Evolutionary conservation across 768 basidiomycete genomes (phyloP), one percentile per base, ranked within the genome.

Genomic region (Lactifluus rugatus): DNA sequence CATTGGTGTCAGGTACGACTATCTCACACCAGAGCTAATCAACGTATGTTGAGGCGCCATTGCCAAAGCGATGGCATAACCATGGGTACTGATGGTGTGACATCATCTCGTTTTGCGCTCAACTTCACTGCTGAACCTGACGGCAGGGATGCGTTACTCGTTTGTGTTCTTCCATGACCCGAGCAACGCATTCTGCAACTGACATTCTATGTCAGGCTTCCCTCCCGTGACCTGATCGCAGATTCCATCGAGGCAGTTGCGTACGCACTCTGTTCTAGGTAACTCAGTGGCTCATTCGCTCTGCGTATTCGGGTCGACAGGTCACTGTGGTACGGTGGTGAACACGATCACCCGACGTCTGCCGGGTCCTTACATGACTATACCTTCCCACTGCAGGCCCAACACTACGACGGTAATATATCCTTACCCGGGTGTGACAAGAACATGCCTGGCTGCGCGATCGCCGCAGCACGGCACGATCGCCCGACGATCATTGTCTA

Each of bases 401-500:
- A 93, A 74, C 83, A 90, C 66, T 92, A 93, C 65, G 91, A 93
- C 60, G 90, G 81, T 13, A 90, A 91, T 66, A 89, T 93, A 64
- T 82, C 87, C 5, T 78, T 92, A 53, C 91, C 91, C 17, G 89
- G 90, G 56, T 93, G 90, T 63, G 90, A 93, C 71, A 93, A 93
- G 74, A 93, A 93, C 67, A 92, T 93, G 91, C 90, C 90, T 9
- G 91, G 89, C 17, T 88, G 85, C 67, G 76, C 91, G 56, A 89
- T 93, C 67, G 91, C 91, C 16, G 90, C 90, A 1, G 86, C 76
- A 39, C 83, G 91, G 52, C 86, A 91, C 73, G 93, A 93, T 67
- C 80, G 90, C 6, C 91, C 91, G 1, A 92, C 91, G 1, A 82
- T 93, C 66, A 85, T 92, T 54, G 78, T 93, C 13, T 93, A 93